Conservation (phyloP, 2,329 filamentous ascomycete species). For the Beauveria australis region DNA sequence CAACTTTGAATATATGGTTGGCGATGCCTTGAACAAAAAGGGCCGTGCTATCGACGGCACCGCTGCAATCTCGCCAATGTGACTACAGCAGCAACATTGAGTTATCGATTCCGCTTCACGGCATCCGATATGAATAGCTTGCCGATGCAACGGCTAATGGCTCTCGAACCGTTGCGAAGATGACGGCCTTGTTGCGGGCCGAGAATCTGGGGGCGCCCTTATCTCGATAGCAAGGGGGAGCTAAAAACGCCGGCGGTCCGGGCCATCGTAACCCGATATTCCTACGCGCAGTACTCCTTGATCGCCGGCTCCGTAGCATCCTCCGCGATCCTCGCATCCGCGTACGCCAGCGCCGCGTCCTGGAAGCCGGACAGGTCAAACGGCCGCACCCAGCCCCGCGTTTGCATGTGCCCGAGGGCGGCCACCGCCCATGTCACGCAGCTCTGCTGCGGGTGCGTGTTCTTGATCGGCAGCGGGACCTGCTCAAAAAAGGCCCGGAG, state of each 20-base stretch:
- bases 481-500: slow-evolving; percentile 17
- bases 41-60: too few species aligned
- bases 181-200: background rate
- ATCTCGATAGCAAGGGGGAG: too few species aligned
- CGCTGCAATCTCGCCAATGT: too few species aligned
- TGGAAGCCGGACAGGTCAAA: slow-evolving; percentile 22
- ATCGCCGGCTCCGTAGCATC: background rate
- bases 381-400: slow-evolving; percentile 16
- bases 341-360: slow-evolving; percentile 21
- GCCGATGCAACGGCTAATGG: background rate
- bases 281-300: background rate
- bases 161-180: background rate
- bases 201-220: background rate
- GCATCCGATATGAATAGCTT: too few species aligned
- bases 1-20: too few species aligned
- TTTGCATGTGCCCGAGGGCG: slow-evolving; percentile 20
- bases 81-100: too few species aligned
- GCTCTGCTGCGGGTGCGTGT: slow-evolving; percentile 25
- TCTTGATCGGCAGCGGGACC: slow-evolving; percentile 22
- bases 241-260: too few species aligned
- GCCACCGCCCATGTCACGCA: slow-evolving; percentile 25
- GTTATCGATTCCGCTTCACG: too few species aligned
- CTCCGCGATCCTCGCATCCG: slow-evolving; percentile 20
- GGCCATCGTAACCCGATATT: too few species aligned
- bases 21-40: too few species aligned